Evolutionary conservation across 345 rosid species (phyloP).

Genomic region (thale cress (Arabidopsis thaliana)): TAIR10.1 NC_003076.8:8131001-8131500

Average conservation of each 20-base stretch:
- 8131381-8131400: conserved; percentile 94
- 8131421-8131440: conserved; percentile 61
- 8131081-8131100: conserved; percentile 44
- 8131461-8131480: conserved; percentile 70
- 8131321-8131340: conserved; percentile 54
- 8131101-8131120: conserved; percentile 39
- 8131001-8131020: conserved; percentile 59
- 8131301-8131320: not conserved
- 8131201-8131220: conserved; percentile 90
- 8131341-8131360: conserved; percentile 78
- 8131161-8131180: conserved; percentile 68
- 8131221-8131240: conserved; percentile 68
- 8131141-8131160: conserved; percentile 71
- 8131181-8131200: conserved; percentile 84
- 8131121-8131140: conserved; percentile 54
- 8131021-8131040: conserved; percentile 49
- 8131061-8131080: conserved; percentile 52
- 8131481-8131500: conserved; percentile 17
- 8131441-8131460: conserved; percentile 66
- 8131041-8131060: conserved; percentile 49
- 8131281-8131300: not conserved
- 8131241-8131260: conserved; percentile 55
- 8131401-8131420: conserved; percentile 64
- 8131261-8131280: not conserved
- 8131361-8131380: conserved; percentile 94